Evolutionary conservation across 2,329 filamentous ascomycete genomes (phyloP).

Genomic region (Dothideomycetidae sp.): DNA sequence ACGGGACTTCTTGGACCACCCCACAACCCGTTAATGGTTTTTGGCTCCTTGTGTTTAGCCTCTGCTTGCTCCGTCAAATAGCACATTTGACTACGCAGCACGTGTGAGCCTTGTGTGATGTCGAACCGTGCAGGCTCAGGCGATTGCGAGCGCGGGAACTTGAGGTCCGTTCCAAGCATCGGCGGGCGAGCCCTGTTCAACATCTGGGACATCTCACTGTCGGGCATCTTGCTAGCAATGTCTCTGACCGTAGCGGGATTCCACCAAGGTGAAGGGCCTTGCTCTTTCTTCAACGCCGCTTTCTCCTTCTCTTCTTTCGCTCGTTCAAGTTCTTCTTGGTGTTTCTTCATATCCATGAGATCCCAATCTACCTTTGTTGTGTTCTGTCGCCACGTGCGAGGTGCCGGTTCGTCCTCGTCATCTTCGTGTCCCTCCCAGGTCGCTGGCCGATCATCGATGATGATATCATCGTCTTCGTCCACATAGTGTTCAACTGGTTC

Average conservation of each 20-base stretch:
- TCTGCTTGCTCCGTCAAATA: slow-evolving; percentile 37
- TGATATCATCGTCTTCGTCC: slow-evolving; percentile 40
- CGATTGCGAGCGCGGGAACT: slow-evolving; percentile 68
- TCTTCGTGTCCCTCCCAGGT: slow-evolving; percentile 26
- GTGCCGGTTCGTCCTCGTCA: slow-evolving; percentile 20
- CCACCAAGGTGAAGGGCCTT: slow-evolving; percentile 24
- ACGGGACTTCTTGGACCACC: slow-evolving; percentile 16
- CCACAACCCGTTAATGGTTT: slow-evolving; percentile 46
- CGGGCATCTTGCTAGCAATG: slow-evolving; percentile 12
- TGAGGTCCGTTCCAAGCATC: slow-evolving; percentile 72
- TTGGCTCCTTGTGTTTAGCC: slow-evolving; percentile 31
- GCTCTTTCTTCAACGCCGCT: slow-evolving; percentile 15
- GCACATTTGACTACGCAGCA: slow-evolving; percentile 35
- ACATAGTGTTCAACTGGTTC: slow-evolving; percentile 61
- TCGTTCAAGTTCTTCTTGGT: slow-evolving; percentile 51
- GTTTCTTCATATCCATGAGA: slow-evolving; percentile 65
- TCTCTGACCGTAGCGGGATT: slow-evolving; percentile 21
- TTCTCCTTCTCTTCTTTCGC: slow-evolving; percentile 31
- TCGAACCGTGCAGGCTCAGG: slow-evolving; percentile 77
- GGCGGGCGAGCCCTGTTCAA: slow-evolving; percentile 54
- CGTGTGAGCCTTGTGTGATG: slow-evolving; percentile 48
- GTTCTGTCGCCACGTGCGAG: slow-evolving; percentile 38
- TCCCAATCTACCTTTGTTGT: slow-evolving; percentile 57
- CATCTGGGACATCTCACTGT: slow-evolving; percentile 37
- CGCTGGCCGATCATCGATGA: slow-evolving; percentile 25